Percentiles rank a stretch among this genome's conserved stretches.
These are phyloP conservation scores for Apophysomyces sp. DNA, from an alignment of 371 early-diverging fungal species.

Conservation along the genomic window DNA sequence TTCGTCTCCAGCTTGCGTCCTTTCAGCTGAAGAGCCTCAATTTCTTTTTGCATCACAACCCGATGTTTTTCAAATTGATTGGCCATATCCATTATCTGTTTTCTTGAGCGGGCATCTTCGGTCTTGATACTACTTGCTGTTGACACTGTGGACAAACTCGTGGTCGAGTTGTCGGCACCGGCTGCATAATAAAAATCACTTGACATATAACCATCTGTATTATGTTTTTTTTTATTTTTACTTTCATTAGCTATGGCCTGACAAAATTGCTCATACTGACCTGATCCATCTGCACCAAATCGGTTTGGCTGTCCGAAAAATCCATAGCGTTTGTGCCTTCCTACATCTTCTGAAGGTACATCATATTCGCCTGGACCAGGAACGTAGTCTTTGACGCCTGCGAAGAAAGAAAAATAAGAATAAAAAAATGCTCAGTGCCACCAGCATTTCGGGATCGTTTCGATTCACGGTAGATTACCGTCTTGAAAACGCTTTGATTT, in stretches of 20 bases:
- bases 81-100: constrained; percentile 16
- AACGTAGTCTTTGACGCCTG: constrained; percentile 36
- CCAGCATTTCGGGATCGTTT: not conserved
- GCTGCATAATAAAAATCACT: not conserved
- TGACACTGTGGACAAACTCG: constrained; percentile 22
- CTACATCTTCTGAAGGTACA: constrained; percentile 18
- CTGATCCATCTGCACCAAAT: constrained; percentile 21
- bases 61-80: constrained; percentile 29
- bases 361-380: constrained; percentile 50
- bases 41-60: constrained; percentile 36
- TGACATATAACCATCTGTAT: not conserved
- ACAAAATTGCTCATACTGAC: not conserved
- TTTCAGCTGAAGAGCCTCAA: constrained; percentile 31
- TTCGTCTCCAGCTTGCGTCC: constrained; percentile 27
- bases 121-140: constrained; percentile 25
- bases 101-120: constrained; percentile 21
- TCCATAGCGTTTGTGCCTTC: constrained; percentile 27
- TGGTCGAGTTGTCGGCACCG: constrained; percentile 11
- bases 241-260: not conserved
- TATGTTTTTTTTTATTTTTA: not conserved
- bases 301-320: constrained; percentile 31
- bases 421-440: no score
- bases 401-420: not conserved
- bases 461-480: constrained; percentile 14
- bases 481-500: constrained; percentile 43